Percentiles rank a stretch among this genome's conserved stretches.
Conservation (phyloP, 1,284 basidiomycete genomes). For the Puccinia coronata region DNA sequence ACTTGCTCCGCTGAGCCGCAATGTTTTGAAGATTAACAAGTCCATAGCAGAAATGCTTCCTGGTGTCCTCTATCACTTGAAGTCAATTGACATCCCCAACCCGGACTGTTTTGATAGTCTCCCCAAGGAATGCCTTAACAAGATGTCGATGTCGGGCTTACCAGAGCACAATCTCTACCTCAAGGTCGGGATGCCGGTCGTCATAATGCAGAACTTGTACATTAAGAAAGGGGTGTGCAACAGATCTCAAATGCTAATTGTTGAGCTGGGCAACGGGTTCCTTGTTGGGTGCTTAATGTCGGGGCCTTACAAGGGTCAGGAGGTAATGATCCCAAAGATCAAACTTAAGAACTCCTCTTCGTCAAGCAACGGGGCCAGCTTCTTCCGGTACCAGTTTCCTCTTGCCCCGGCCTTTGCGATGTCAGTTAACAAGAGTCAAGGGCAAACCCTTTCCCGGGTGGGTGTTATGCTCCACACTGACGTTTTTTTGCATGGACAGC, state of each 20-base stretch:
- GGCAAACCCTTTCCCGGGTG: neutral
- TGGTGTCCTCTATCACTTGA: neutral
- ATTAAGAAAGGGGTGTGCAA: constrained; percentile 8
- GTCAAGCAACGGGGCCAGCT: too few species aligned
- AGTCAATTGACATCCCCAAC: constrained; percentile 1
- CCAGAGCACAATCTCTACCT: neutral
- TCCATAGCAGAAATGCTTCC: neutral
- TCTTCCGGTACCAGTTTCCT: neutral
- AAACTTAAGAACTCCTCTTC: neutral
- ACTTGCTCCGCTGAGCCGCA: neutral
- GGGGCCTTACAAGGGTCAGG: neutral
- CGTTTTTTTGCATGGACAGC: constrained; percentile 19
- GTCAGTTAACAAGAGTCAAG: too few species aligned
- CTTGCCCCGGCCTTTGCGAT: neutral
- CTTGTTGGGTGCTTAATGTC: neutral
- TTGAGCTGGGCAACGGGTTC: neutral
- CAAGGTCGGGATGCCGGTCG: neutral
- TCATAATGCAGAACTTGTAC: neutral
- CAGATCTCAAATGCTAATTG: neutral
- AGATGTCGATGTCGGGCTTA: neutral
- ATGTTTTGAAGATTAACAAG: neutral
- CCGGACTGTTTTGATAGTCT: neutral
- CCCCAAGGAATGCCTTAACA: neutral
- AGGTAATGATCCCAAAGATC: neutral
- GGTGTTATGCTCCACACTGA: neutral